Conservation (phyloP, 805 yeast species). For the Myxozyma nipponensis region DNA sequence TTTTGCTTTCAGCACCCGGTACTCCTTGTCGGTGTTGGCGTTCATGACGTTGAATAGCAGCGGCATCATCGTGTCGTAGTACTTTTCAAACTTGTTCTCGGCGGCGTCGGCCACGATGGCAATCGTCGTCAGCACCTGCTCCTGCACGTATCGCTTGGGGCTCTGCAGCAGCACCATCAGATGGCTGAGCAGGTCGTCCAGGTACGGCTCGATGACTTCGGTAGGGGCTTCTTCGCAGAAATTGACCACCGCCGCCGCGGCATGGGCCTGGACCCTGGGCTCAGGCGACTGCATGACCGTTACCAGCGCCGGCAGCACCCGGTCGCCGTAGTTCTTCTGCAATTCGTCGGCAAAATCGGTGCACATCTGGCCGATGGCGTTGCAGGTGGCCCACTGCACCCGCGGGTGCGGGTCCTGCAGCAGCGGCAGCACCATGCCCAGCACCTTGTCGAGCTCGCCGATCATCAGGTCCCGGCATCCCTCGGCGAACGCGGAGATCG, state of each 20-base stretch:
- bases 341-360: slow-evolving; percentile 84
- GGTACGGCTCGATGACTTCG: slow-evolving; percentile 84
- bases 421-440: slow-evolving; percentile 83
- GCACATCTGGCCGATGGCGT: slow-evolving; percentile 93
- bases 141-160: slow-evolving; percentile 91
- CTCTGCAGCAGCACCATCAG: slow-evolving; percentile 72
- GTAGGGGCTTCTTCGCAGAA: slow-evolving; percentile 89
- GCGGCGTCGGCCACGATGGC: slow-evolving; percentile 98
- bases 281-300: slow-evolving; percentile 68
- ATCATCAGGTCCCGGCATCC: slow-evolving; percentile 90
- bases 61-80: slow-evolving; percentile 94
- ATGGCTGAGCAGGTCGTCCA: slow-evolving; percentile 73
- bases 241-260: slow-evolving; percentile 96
- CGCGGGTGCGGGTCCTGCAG: slow-evolving; percentile 83
- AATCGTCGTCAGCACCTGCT: slow-evolving; percentile 93
- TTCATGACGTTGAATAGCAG: slow-evolving; percentile 67
- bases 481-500: slow-evolving; percentile 93
- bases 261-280: slow-evolving; percentile 95
- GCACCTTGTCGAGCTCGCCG: slow-evolving; percentile 70
- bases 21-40: slow-evolving; percentile 73
- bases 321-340: slow-evolving; percentile 73
- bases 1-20: slow-evolving; percentile 79
- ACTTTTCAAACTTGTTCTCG: slow-evolving; percentile 77
- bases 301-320: slow-evolving; percentile 82
- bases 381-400: slow-evolving; percentile 96